A percentile compares a stretch with the other conserved stretches of the same genome.
Evolutionary conservation across 2,329 filamentous ascomycete species (phyloP).

Genomic region (Talaromyces sp.): DNA sequence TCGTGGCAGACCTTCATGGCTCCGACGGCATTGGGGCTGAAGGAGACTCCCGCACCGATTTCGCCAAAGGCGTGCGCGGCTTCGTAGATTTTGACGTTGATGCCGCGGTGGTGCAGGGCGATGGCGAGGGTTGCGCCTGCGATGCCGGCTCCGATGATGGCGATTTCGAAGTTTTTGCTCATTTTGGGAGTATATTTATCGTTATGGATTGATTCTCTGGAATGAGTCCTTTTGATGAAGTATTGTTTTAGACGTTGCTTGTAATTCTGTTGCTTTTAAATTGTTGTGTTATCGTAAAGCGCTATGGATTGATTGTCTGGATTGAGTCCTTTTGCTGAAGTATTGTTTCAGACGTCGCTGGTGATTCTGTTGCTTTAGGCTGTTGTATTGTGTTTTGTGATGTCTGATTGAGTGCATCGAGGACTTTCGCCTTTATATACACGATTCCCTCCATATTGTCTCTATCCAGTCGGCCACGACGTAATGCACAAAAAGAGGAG

Average conservation of each 20-base stretch:
- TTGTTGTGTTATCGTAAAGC: too few relatives aligned
- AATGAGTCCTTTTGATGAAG: too few relatives aligned
- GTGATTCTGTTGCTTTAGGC: neutral
- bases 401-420: neutral
- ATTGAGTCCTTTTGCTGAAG: too few relatives aligned
- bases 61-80: slow-evolving; percentile 23
- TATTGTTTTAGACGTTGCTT: too few relatives aligned
- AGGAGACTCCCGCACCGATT: slow-evolving; percentile 21
- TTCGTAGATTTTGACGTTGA: slow-evolving; percentile 22
- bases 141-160: slow-evolving; percentile 41
- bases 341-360: too few relatives aligned
- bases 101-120: slow-evolving; percentile 31
- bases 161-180: slow-evolving; percentile 22
- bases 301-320: too few relatives aligned
- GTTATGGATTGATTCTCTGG: neutral
- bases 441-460: neutral
- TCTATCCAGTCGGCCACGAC: neutral
- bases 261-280: too few relatives aligned
- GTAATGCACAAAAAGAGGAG: neutral
- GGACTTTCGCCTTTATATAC: neutral
- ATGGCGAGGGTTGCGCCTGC: slow-evolving; percentile 38
- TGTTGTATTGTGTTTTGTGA: neutral
- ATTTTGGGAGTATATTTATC: neutral
- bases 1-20: slow-evolving; percentile 13
- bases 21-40: slow-evolving; percentile 13